These are phyloP conservation scores for Chytridium lagenaria DNA, from an alignment of 371 early-diverging fungal genomes.

Conservation along the genomic window DNA sequence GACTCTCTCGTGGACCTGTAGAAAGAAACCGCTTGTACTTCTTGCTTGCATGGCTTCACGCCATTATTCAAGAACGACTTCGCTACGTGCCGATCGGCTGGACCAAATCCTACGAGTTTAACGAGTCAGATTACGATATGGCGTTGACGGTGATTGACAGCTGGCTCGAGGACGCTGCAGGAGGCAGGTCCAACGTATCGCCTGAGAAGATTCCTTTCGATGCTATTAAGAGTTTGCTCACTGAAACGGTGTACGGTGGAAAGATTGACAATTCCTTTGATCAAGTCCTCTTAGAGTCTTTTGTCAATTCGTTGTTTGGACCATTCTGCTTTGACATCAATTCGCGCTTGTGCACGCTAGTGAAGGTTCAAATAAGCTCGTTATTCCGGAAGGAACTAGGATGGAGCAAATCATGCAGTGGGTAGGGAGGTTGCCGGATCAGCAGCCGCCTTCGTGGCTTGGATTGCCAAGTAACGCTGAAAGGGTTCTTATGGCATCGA, in stretches of 20 bases:
- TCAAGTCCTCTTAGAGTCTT: slow-evolving; percentile 85
- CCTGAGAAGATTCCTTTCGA: slow-evolving; percentile 97
- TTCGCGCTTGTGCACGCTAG: slow-evolving; percentile 68
- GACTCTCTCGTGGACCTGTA: slow-evolving; percentile 70
- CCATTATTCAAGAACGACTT: slow-evolving; percentile 91
- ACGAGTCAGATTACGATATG: slow-evolving; percentile 95
- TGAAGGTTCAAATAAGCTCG: slow-evolving; percentile 56
- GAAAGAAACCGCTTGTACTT: slow-evolving; percentile 93
- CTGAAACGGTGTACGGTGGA: slow-evolving; percentile 94
- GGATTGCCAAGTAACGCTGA: slow-evolving; percentile 96
- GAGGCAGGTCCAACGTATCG: slow-evolving; percentile 86
- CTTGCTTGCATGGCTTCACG: slow-evolving; percentile 95
- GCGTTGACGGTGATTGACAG: slow-evolving; percentile 86
- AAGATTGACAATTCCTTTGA: slow-evolving; percentile 94
- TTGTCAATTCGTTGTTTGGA: slow-evolving; percentile 83
- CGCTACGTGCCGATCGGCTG: slow-evolving; percentile 97
- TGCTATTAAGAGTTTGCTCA: slow-evolving; percentile 85
- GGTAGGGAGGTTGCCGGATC: slow-evolving; percentile 87
- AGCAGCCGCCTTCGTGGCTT: slow-evolving; percentile 96
- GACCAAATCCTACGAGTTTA: slow-evolving; percentile 97
- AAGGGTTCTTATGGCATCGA: slow-evolving; percentile 76
- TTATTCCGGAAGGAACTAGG: slow-evolving; percentile 89
- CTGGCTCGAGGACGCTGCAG: slow-evolving; percentile 85
- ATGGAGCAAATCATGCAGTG: slow-evolving; percentile 87
- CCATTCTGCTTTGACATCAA: slow-evolving; percentile 83